Conservation (phyloP, 495 filamentous ascomycete genomes). For the Neurospora sp. region DNA sequence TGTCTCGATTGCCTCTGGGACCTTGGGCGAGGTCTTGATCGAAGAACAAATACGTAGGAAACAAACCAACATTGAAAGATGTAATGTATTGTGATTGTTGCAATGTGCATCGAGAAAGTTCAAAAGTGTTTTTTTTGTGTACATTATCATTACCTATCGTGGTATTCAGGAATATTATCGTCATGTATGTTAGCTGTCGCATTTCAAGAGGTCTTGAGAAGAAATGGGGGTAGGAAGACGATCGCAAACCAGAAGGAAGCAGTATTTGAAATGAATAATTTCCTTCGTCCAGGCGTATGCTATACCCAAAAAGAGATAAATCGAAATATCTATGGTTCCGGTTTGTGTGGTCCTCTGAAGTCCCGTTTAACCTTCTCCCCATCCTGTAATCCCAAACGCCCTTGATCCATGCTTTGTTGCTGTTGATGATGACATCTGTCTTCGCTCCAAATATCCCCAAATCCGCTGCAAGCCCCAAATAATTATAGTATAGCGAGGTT, state of each 20-base stretch:
- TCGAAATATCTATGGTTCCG: not conserved
- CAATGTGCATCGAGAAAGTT: too few relatives aligned
- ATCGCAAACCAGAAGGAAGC: too few relatives aligned
- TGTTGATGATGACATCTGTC: not conserved
- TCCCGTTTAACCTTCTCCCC: not conserved
- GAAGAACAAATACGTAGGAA: too few relatives aligned
- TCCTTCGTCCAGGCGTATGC: not conserved
- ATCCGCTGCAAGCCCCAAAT: not conserved
- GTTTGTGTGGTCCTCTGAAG: not conserved
- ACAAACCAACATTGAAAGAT: too few relatives aligned
- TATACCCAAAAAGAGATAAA: not conserved
- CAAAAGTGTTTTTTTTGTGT: not conserved
- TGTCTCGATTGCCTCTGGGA: too few relatives aligned
- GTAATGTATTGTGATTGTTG: too few relatives aligned
- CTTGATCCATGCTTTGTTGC: not conserved
- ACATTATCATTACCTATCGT: not conserved
- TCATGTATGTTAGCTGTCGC: too few relatives aligned
- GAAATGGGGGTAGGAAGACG: too few relatives aligned
- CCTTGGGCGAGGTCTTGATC: too few relatives aligned
- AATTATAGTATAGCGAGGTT: not conserved
- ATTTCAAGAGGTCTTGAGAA: too few relatives aligned
- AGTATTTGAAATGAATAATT: not conserved
- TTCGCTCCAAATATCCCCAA: not conserved
- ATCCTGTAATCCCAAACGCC: not conserved
- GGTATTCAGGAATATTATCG: not conserved